phyloP scores from a whole-genome alignment of 2,329 filamentous ascomycete genomes.

The Nigrospora sphaerica region DNA sequence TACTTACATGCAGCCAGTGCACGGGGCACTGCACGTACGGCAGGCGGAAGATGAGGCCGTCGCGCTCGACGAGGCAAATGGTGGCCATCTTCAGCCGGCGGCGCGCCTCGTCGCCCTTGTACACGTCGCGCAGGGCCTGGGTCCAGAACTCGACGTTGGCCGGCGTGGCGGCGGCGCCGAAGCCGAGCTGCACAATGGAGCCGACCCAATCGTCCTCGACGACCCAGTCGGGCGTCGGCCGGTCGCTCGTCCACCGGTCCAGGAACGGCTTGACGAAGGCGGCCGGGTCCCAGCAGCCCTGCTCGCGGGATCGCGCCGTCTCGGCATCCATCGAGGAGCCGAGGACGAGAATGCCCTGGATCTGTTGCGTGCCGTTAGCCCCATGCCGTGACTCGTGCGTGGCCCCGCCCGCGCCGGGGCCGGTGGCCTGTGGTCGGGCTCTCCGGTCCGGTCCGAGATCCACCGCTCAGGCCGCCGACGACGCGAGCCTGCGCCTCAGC shows the following conservation, averaged over 20 bases:
- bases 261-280: slow-evolving; percentile 30
- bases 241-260: slow-evolving; percentile 25
- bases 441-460: too few species aligned
- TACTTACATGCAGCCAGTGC: slow-evolving; percentile 42
- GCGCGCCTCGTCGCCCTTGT: slow-evolving; percentile 42
- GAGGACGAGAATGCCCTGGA: slow-evolving; percentile 38
- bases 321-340: slow-evolving; percentile 48
- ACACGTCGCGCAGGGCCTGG: slow-evolving; percentile 35
- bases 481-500: neutral
- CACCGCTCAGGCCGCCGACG: neutral
- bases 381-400: neutral
- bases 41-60: slow-evolving; percentile 38
- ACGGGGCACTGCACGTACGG: slow-evolving; percentile 42
- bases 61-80: slow-evolving; percentile 35
- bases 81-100: slow-evolving; percentile 38
- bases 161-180: slow-evolving; percentile 29
- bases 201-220: slow-evolving; percentile 38
- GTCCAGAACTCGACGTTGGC: slow-evolving; percentile 37
- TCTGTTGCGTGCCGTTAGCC: slow-evolving; percentile 18
- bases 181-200: slow-evolving; percentile 36
- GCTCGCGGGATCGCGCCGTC: slow-evolving; percentile 33
- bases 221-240: slow-evolving; percentile 37
- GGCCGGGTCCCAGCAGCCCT: slow-evolving; percentile 43
- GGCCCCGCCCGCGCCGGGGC: too few species aligned
- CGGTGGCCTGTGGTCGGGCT: too few species aligned